Evolutionary conservation across 2,329 filamentous ascomycete genomes (phyloP).

Genomic region (Juglanconis oblonga): DNA sequence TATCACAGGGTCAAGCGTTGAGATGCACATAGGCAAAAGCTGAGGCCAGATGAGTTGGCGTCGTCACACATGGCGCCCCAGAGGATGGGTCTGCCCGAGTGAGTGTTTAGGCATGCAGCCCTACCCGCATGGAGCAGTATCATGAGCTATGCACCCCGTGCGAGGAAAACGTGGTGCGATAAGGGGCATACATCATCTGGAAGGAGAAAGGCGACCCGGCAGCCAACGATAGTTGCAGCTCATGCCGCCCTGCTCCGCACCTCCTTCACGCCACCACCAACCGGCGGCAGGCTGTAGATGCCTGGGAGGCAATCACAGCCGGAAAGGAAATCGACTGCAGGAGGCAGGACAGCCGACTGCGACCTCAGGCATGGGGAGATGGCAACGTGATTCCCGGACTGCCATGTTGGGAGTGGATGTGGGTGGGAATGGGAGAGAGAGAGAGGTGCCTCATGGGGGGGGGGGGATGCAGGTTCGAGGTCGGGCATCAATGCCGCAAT

Average conservation of each 20-base stretch:
- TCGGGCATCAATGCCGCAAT: conserved; percentile 14
- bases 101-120: conserved; percentile 14
- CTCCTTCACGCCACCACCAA: not conserved
- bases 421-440: not conserved
- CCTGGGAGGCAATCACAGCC: not conserved
- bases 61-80: not conserved
- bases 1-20: no score
- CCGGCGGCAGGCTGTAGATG: not conserved
- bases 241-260: not conserved
- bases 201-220: not conserved
- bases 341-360: not conserved
- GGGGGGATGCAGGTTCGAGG: conserved; percentile 1
- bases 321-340: not conserved
- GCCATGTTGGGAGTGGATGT: not conserved
- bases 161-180: not conserved
- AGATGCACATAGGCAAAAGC: no score
- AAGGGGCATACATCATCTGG: not conserved
- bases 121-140: conserved; percentile 11
- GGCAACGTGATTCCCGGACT: not conserved
- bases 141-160: conserved; percentile 6
- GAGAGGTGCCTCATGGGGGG: conserved; percentile 3
- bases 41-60: no score
- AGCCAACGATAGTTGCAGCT: not conserved
- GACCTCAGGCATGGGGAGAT: not conserved
- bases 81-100: not conserved